Base-by-base conservation (phyloP, 208 protist genomes). In the Lotmaria passim region DNA sequence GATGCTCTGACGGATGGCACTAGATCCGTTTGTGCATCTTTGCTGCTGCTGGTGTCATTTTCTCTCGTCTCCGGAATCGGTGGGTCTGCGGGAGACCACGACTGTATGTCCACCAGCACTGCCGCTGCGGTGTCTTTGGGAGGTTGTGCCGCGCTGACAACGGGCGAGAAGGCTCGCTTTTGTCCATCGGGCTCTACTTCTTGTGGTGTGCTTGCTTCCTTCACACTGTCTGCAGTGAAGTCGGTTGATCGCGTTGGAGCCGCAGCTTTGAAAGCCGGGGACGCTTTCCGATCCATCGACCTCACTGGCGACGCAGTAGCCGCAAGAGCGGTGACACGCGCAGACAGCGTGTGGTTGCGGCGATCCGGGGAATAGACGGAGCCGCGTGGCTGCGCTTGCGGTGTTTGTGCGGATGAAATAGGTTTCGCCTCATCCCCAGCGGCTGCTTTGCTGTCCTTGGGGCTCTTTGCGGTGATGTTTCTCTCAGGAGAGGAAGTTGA, bases 11-110 rank as follows among this genome's bases (percentile, higher is more conserved):
- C 23, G 5, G 38, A 61, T 11, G 56, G n/a, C 33, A 61, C 56
- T 2, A 48, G 24, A 11, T 38, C 38, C 5, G 24, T 1, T 3
- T 15, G 11, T 33, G 12, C 21, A 19, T n/a, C 56, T 5, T 19
- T 48, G n/a, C 33, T 46, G 17, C 7, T 21, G 31, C 5, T 46
- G 11, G 3, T 46, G 11, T n/a, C 10, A 19, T 48, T 24, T n/a
- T n/a, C n/a, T n/a, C n/a, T n/a, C 14, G 24, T 21, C 1, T 19
- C 36, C 38, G 17, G 38, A n/a, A 21, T 17, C 21, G 56, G 56
- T 34, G 56, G 56, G 24, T 38, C 31, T 33, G 38, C 38, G 5
- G 56, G 56, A 23, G 56, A 61, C 56, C 56, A 61, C 12, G 56
- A 44, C 3, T 41, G 56, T 10, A 61, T 47, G 36, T 47, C 56